Evolutionary conservation across 2,329 filamentous ascomycete genomes (phyloP), one percentile per base, ranked within the genome.

Genomic region (Magnaporthiopsis rhizophila): DNA sequence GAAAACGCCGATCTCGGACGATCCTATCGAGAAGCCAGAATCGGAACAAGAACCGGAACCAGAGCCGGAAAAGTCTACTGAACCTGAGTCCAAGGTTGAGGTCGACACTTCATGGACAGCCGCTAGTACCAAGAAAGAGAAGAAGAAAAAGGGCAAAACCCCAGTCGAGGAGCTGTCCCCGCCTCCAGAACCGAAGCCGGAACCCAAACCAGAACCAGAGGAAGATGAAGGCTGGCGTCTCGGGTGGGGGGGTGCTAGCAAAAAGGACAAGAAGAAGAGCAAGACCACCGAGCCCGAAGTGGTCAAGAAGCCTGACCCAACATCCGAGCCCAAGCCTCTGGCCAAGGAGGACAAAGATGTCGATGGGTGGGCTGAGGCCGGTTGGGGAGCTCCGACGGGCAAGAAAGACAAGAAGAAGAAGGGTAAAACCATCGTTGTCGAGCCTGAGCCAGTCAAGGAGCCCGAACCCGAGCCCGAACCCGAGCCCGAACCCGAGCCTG

Each of bases 91-190:
- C 45, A 53, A 53, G 45, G 21, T n/a, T 11, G 45, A 53, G 34
- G 73, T 76, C 61, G 74, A 78, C 26, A 83, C 80, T 67, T 76
- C 82, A n/a, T 84, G 83, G 83, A 75, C 74, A 68, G 65, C 74
- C 26, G 26, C 78, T 65, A 71, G 71, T 2, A 69, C 69, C 11
- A 76, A 74, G 45, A 53, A 53, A 24, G 45, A 53, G 68, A 81
- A 75, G 68, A 79, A 78, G 67, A 78, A 75, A 65, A 74, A 76
- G 32, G 45, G 61, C 66, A 76, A 72, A 64, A 72, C 71, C 61
- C 72, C 71, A 24, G 66, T 69, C 60, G 68, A 73, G 66, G 69
- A 71, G 26, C 67, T 1, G 72, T 71, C 12, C 83, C 63, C 69
- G 53, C 67, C 64, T 15, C 69, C 69, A 26, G 68, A 69, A 56